Percentiles rank a stretch among this genome's conserved stretches.
These are phyloP conservation scores for Beauveria sp. DNA, from an alignment of 2,329 filamentous ascomycete genomes.

Conservation along the genomic window DNA sequence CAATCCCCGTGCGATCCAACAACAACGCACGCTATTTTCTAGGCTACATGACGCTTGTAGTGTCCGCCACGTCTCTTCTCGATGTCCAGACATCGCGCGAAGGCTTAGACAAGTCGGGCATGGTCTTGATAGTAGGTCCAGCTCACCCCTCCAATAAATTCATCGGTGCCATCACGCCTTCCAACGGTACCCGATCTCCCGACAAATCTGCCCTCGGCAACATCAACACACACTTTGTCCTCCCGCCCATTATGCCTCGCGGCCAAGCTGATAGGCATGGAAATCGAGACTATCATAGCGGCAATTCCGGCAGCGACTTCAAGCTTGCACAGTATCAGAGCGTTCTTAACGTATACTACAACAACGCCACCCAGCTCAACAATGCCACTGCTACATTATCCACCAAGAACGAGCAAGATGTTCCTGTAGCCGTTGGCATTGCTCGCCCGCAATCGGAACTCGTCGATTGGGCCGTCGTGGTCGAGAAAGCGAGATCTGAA, in stretches of 20 bases:
- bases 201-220: slow-evolving; percentile 31
- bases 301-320: slow-evolving; percentile 45
- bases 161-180: slow-evolving; percentile 34
- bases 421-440: slow-evolving; percentile 68
- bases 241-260: slow-evolving; percentile 42
- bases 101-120: slow-evolving; percentile 62
- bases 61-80: slow-evolving; percentile 57
- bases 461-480: slow-evolving; percentile 74
- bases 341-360: slow-evolving; percentile 52
- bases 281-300: slow-evolving; percentile 19
- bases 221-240: slow-evolving; percentile 49
- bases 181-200: slow-evolving; percentile 38
- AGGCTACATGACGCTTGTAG: slow-evolving; percentile 75
- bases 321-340: slow-evolving; percentile 54
- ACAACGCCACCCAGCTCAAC: slow-evolving; percentile 43
- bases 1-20: slow-evolving; percentile 68
- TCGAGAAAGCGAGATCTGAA: slow-evolving; percentile 69
- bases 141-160: slow-evolving; percentile 61
- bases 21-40: slow-evolving; percentile 55
- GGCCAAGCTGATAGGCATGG: slow-evolving; percentile 41
- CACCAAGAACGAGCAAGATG: slow-evolving; percentile 64
- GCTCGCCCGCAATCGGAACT: slow-evolving; percentile 60
- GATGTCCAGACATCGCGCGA: slow-evolving; percentile 55
- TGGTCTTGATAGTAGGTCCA: slow-evolving; percentile 67
- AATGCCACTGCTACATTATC: slow-evolving; percentile 64